Base-by-base conservation (phyloP, 129 eudicot species). In the Kitagawia praeruptora region DNA sequence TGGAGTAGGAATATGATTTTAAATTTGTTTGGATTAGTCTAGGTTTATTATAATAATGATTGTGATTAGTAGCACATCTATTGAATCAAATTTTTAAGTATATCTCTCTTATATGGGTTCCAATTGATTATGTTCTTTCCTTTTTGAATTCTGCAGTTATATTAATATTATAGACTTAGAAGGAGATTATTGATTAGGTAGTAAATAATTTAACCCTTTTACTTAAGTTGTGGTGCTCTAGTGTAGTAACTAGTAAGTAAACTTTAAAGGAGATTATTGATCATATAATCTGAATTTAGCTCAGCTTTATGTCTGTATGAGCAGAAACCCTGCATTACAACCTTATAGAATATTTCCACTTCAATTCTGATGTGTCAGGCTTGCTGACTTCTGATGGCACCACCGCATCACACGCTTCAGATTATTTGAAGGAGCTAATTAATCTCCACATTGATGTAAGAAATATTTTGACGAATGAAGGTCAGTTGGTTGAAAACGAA, bases 321-420 rank as follows among this genome's bases (percentile, higher is more conserved):
- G 16, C 37, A 64, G 12, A 15, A 64, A 64, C 38, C 38, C 38
- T 25, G 39, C 48, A 74, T 42, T 45, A 45, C 39, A 74, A 31
- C 28, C 2, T 42, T n/a, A n/a, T 44, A 25, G 21, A 53, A 34
- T 45, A 5, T 25, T 51, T 14, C 7, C 74, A 47, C 21, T 39
- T 64, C 9, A 76, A 76, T 71, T 74, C 5, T 80, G n/a, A 77
- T 70, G 81, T 82, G 49, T 70, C 87, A 94, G 98, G 96, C 66
- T 90, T 94, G 83, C 84, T 94, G 81, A 87, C 86, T 82, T 82
- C 87, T 58, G 93, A 92, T 79, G 91, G 85, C 61, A 77, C 83
- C 79, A 82, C 85, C 28, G 93, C 96, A 79, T 66, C 88, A 15
- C 84, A 86, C 83, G 89, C 97, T 74, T 90, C 97, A 49, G 81